Base-by-base conservation (phyloP, 768 basidiomycete species). In the Royoungia palumana region DNA sequence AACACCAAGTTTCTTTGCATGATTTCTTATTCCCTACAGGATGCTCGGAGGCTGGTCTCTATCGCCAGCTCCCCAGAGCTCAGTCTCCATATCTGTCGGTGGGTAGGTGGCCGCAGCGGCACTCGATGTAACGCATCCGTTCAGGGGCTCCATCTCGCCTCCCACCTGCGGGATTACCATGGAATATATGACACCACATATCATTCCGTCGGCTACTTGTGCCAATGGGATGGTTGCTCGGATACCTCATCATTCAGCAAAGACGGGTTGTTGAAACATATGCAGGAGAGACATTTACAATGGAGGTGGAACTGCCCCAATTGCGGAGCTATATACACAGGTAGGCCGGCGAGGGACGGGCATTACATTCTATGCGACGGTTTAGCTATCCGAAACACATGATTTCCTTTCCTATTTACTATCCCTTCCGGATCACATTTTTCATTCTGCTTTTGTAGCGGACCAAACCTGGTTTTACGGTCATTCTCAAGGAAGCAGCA, bases 61-160 rank as follows among this genome's bases (percentile, higher is more conserved):
- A 60, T 65, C 38, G 64, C 64, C 13, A 60, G 49, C 35, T 65
- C 64, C 19, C 64, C 64, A 14, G 64, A 65, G 45, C 51, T 62
- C 34, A 53, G 53, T 16, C 21, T 19, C 36, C 64, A 65, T 35
- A 57, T 35, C 17, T 65, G 64, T 44, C 56, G 51, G 10, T 65
- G 64, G 64, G 21, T 54, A 22, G 46, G 56, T 19, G 36, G 36
- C 22, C 36, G 55, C 19, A 42, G 36, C 22, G 39, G 55, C 19
- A 42, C 22, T 13, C 51, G 48, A 19, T 65, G 64, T 32, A 32
- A 20, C 12, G 11, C 19, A 21, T 17, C 44, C 4, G 34, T 64
- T 30, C 62, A 64, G 27, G 64, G 64, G 6, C 1, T 42, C 22
- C 4, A 35, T 27, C 53, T 64, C 27, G 25, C 51, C 14, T 19